Evolutionary conservation across 2,329 filamentous ascomycete genomes (phyloP).

Genomic region (Leptographium flavum): DNA sequence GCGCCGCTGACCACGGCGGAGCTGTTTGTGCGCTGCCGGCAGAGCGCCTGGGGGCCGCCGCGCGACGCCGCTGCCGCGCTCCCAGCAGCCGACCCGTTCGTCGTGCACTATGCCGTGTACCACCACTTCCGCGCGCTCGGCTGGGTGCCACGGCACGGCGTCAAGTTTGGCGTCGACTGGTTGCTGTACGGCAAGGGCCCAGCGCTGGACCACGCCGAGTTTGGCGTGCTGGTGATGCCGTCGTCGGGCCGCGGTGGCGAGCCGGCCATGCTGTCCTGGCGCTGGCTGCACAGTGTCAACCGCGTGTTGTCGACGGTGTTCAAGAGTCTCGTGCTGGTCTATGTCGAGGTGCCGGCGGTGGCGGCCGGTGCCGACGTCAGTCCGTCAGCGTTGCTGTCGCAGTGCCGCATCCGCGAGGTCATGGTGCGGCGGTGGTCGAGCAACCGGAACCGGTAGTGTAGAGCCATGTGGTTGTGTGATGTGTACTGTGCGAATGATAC

Average conservation of each 20-base stretch:
- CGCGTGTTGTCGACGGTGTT: constrained; percentile 78
- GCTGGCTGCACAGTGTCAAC: constrained; percentile 79
- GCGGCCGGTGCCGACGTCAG: constrained; percentile 29
- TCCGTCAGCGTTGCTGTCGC: constrained; percentile 47
- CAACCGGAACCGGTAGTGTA: constrained; percentile 48
- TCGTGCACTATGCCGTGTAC: constrained; percentile 78
- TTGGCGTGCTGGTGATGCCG: constrained; percentile 72
- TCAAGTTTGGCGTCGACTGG: constrained; percentile 92
- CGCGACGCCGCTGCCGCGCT: constrained; percentile 7
- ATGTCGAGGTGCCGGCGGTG: constrained; percentile 78
- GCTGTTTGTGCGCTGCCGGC: constrained; percentile 54
- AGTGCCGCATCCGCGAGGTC: constrained; percentile 69
- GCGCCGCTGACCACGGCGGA: constrained; percentile 34
- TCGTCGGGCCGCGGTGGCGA: constrained; percentile 59
- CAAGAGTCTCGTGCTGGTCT: constrained; percentile 80
- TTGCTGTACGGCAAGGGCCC: constrained; percentile 88
- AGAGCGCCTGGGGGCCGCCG: constrained; percentile 55
- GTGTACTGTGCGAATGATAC: not conserved
- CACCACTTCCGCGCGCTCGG: constrained; percentile 93
- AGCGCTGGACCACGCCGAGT: constrained; percentile 90
- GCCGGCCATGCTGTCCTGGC: too few species aligned
- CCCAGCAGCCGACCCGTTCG: constrained; percentile 64
- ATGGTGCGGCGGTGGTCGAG: constrained; percentile 71
- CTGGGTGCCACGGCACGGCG: constrained; percentile 83
- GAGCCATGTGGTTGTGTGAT: not conserved